A percentile compares a stretch with the other conserved stretches of the same genome.
phyloP scores from a whole-genome alignment of 306 rosid species.

The Citrullus amarus region DNA sequence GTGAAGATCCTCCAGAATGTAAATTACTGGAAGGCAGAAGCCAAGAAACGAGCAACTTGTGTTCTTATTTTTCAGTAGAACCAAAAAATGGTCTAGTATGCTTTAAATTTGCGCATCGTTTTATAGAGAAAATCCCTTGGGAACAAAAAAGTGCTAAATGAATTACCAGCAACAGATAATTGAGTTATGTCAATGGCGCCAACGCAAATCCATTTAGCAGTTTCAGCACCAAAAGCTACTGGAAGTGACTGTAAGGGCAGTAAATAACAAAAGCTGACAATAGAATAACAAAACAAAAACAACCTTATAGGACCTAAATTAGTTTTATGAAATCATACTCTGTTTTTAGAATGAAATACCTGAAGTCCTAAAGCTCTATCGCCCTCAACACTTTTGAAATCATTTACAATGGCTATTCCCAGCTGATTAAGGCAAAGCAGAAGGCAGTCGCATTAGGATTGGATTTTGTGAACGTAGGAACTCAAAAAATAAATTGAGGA shows the following conservation, averaged over 20 bases:
- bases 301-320: neutral
- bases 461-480: conserved; percentile 1
- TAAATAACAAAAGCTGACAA: neutral
- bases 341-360: conserved; percentile 25
- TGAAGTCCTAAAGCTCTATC: conserved; percentile 97
- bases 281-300: neutral
- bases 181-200: conserved; percentile 96
- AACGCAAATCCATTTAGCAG: conserved; percentile 98
- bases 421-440: conserved; percentile 34
- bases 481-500: conserved; percentile 11
- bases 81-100: neutral
- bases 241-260: conserved; percentile 76
- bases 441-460: conserved; percentile 6
- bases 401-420: conserved; percentile 96
- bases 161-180: conserved; percentile 65
- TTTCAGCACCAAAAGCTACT: conserved; percentile 88
- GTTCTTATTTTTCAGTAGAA: neutral
- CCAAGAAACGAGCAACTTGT: neutral
- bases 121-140: neutral
- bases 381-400: conserved; percentile 95
- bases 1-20: neutral
- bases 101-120: neutral
- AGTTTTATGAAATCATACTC: neutral
- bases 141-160: neutral
- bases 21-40: neutral